Conservation (phyloP, 129 eudicot genomes). For the Centaurea solstitialis region DNA sequence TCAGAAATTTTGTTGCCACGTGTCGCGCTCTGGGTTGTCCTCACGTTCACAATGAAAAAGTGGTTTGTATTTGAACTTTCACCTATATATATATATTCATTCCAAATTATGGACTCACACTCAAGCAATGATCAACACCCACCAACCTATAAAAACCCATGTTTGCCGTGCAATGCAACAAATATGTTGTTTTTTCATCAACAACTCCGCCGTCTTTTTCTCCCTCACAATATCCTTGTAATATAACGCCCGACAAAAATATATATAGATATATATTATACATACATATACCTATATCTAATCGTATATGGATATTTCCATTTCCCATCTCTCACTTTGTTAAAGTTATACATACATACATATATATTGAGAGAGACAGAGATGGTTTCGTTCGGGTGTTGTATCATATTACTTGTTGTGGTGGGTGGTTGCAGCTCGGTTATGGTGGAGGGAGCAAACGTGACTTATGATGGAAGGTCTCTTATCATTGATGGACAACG, state of each 20-base stretch:
- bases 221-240: conserved; percentile 16
- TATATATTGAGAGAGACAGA: conserved; percentile 1
- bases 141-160: conserved; percentile 42
- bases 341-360: background rate
- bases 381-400: conserved; percentile 41
- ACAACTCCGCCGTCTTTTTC: conserved; percentile 41
- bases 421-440: conserved; percentile 8
- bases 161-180: conserved; percentile 49
- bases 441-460: conserved; percentile 40
- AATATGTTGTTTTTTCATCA: conserved; percentile 32
- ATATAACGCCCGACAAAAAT: background rate
- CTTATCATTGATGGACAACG: conserved; percentile 70
- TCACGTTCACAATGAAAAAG: too few relatives aligned
- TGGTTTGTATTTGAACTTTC: too few relatives aligned
- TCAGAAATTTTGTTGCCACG: too few relatives aligned
- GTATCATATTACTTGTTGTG: conserved; percentile 34
- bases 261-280: conserved; percentile 8
- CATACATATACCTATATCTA: background rate
- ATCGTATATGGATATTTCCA: background rate
- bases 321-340: background rate
- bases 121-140: conserved; percentile 21
- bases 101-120: conserved; percentile 25
- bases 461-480: conserved; percentile 80
- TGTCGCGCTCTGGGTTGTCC: too few relatives aligned
- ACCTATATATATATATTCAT: too few relatives aligned